phyloP scores from a whole-genome alignment of 352 stramenopile species.

The Globisporangium solare region DNA sequence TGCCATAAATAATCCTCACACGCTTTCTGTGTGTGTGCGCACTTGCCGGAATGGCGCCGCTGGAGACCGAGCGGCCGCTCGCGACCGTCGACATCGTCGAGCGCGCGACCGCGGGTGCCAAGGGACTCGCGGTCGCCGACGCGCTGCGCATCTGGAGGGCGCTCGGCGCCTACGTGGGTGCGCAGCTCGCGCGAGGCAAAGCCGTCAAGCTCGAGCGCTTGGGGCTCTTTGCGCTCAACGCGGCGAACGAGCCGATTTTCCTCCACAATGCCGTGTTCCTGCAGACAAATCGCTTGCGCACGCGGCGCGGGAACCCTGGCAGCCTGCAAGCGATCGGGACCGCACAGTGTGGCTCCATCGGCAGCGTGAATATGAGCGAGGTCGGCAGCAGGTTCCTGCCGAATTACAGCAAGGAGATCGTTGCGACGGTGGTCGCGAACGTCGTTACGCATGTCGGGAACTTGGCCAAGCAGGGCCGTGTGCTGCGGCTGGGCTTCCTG shows the following conservation, averaged over 20 bases:
- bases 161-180: too few relatives aligned
- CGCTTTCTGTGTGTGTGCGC: too few relatives aligned
- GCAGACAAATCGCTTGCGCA: slow-evolving; percentile 32
- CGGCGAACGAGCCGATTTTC: slow-evolving; percentile 33
- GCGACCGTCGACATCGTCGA: too few relatives aligned
- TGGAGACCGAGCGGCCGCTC: too few relatives aligned
- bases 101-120: too few relatives aligned
- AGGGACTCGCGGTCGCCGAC: too few relatives aligned
- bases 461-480: slow-evolving; percentile 34
- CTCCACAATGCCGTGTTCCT: slow-evolving; percentile 36
- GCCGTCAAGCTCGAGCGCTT: slow-evolving; percentile 29
- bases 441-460: slow-evolving; percentile 35
- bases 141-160: too few relatives aligned
- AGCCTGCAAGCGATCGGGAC: slow-evolving; percentile 11
- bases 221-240: slow-evolving; percentile 33
- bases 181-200: slow-evolving; percentile 22
- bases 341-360: slow-evolving; percentile 18
- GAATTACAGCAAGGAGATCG: slow-evolving; percentile 38
- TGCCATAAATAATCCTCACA: too few relatives aligned
- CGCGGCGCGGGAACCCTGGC: not conserved
- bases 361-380: slow-evolving; percentile 19
- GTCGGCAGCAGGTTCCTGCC: slow-evolving; percentile 29
- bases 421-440: slow-evolving; percentile 31
- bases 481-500: slow-evolving; percentile 29
- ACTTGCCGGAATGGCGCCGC: too few relatives aligned